phyloP scores from a whole-genome alignment of 2,329 filamentous ascomycete genomes.

The Fusarium ambrosium region DNA sequence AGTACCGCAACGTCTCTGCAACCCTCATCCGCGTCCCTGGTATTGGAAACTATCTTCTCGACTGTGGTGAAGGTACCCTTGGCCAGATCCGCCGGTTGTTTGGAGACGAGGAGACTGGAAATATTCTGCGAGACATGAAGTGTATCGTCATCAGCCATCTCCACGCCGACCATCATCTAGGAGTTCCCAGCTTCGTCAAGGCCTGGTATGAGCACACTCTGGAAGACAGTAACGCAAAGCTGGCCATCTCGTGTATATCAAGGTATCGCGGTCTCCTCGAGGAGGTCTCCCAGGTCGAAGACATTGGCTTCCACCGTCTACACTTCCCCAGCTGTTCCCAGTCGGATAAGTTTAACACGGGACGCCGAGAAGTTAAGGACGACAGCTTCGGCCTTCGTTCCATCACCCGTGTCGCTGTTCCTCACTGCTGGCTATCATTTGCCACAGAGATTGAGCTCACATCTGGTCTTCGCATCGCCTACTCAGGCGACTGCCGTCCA shows the following conservation, averaged over 20 bases:
- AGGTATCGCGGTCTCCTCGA: slow-evolving; percentile 82
- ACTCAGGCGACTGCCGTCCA: slow-evolving; percentile 94
- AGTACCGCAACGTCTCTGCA: slow-evolving; percentile 94
- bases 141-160: slow-evolving; percentile 94
- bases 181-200: slow-evolving; percentile 82
- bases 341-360: slow-evolving; percentile 45
- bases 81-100: slow-evolving; percentile 87
- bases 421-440: slow-evolving; percentile 84
- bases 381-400: slow-evolving; percentile 72
- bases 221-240: slow-evolving; percentile 55
- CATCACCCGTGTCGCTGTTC: slow-evolving; percentile 76
- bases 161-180: slow-evolving; percentile 96
- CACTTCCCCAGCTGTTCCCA: slow-evolving; percentile 51
- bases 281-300: slow-evolving; percentile 84
- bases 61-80: slow-evolving; percentile 92
- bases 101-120: slow-evolving; percentile 71
- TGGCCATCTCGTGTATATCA: slow-evolving; percentile 77
- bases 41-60: slow-evolving; percentile 89
- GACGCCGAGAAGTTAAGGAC: slow-evolving; percentile 56
- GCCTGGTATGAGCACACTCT: slow-evolving; percentile 78
- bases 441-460: slow-evolving; percentile 84
- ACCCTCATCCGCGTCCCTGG: slow-evolving; percentile 88
- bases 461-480: slow-evolving; percentile 86
- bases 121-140: slow-evolving; percentile 83
- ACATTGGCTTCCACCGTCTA: slow-evolving; percentile 75